Percentiles rank a stretch among this genome's conserved stretches.
phyloP scores from a whole-genome alignment of 2,329 filamentous ascomycete genomes.

The Leptographium radiaticola region DNA sequence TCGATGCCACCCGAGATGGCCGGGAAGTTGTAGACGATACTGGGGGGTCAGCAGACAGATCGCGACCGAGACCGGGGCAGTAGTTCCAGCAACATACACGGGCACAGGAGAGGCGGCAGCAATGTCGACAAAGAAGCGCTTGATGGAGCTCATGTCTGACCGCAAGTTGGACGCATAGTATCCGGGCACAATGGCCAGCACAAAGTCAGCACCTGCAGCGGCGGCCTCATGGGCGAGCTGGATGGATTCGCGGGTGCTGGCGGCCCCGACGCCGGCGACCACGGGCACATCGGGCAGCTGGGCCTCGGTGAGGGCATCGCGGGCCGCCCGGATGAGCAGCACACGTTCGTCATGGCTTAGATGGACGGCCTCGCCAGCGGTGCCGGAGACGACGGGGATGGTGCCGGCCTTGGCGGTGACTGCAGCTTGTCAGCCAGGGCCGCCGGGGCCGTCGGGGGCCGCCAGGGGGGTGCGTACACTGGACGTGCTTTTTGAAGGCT shows the following conservation, averaged over 20 bases:
- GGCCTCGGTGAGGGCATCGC: conserved; percentile 4
- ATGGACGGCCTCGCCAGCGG: conserved; percentile 7
- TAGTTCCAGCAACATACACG: background rate
- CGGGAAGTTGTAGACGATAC: conserved; percentile 15
- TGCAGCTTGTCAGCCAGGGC: background rate
- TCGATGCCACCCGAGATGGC: conserved; percentile 12
- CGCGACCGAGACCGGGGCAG: no score
- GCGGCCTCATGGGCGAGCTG: conserved; percentile 23
- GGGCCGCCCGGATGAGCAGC: conserved; percentile 1
- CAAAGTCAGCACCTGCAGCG: conserved; percentile 24
- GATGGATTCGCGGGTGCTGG: conserved; percentile 21
- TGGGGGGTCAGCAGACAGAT: background rate
- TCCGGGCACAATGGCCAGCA: conserved; percentile 24
- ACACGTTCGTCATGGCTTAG: conserved; percentile 6
- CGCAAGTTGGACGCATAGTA: conserved; percentile 26
- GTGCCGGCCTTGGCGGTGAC: conserved; percentile 5
- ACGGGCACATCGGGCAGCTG: conserved; percentile 24
- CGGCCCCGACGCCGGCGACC: conserved; percentile 29
- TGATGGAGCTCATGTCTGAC: conserved; percentile 8
- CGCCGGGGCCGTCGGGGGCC: no score
- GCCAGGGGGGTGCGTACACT: conserved; percentile 2
- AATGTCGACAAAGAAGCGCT: conserved; percentile 13
- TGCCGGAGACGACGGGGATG: conserved; percentile 6
- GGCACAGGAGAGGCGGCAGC: conserved; percentile 12
- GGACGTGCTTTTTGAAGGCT: conserved; percentile 4